Conservation (phyloP, 2,329 filamentous ascomycete species). For the Ceratocystis ficicola region DNA sequence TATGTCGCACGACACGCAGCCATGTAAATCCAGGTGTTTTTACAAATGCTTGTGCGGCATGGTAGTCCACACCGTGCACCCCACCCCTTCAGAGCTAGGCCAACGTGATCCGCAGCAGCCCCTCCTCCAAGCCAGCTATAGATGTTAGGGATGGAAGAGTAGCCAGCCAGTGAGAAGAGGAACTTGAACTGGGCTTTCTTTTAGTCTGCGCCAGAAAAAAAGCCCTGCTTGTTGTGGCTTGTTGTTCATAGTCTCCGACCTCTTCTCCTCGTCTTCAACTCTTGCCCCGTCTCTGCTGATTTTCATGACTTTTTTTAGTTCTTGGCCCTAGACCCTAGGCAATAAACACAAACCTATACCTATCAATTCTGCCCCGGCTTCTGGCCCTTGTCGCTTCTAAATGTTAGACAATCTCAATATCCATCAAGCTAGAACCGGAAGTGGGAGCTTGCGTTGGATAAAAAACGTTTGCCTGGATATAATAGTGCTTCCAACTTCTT, state of each 20-base stretch:
- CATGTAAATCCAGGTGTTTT: not conserved
- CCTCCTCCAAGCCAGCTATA: constrained; percentile 4
- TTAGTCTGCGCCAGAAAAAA: not conserved
- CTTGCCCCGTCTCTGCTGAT: not conserved
- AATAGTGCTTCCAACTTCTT: not conserved
- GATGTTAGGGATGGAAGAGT: not conserved
- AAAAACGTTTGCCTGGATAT: not conserved
- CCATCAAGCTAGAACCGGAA: constrained; percentile 9
- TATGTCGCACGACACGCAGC: not conserved
- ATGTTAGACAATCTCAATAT: not conserved
- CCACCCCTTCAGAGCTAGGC: not conserved
- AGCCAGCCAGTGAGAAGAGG: not conserved
- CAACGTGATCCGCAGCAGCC: not conserved
- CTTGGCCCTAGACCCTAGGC: not conserved
- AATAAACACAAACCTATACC: too few relatives aligned
- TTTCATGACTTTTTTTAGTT: not conserved
- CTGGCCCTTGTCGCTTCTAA: not conserved
- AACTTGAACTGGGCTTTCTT: not conserved
- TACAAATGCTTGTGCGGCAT: not conserved
- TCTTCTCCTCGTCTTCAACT: not conserved
- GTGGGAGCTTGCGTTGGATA: not conserved
- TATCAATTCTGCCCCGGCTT: not conserved
- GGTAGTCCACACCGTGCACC: not conserved
- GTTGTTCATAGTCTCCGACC: not conserved
- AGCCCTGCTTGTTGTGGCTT: not conserved